A percentile compares a stretch with the other conserved stretches of the same genome.
phyloP scores from a whole-genome alignment of 805 yeast genomes.

The Debaryomyces hansenii region DNA sequence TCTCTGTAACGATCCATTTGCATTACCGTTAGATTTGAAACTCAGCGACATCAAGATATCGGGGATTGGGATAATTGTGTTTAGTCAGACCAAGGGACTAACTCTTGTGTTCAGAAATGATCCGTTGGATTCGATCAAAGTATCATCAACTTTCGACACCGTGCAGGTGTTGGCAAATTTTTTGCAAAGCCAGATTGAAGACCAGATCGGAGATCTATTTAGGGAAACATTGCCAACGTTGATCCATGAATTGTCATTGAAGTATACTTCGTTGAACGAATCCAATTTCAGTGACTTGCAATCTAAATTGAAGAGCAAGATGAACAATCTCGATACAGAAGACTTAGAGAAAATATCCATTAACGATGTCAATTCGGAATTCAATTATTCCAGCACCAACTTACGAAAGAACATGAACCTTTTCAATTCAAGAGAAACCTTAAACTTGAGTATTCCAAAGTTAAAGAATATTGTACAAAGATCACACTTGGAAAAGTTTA shows the following conservation, averaged over 20 bases:
- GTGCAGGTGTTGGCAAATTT: constrained; percentile 82
- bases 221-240: constrained; percentile 82
- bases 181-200: constrained; percentile 78
- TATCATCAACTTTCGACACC: constrained; percentile 82
- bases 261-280: constrained; percentile 32
- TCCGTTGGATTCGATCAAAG: constrained; percentile 80
- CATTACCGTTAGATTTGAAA: constrained; percentile 76
- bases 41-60: constrained; percentile 69
- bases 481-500: constrained; percentile 45
- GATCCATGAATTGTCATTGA: constrained; percentile 71
- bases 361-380: constrained; percentile 57
- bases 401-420: constrained; percentile 39
- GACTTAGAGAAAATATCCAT: constrained; percentile 38
- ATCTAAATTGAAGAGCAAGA: constrained; percentile 9
- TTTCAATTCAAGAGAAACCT: constrained; percentile 74
- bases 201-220: constrained; percentile 75
- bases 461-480: constrained; percentile 60
- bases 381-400: constrained; percentile 55
- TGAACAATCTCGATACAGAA: constrained; percentile 3
- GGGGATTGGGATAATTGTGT: constrained; percentile 84
- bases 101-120: constrained; percentile 87
- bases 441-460: constrained; percentile 64
- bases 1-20: constrained; percentile 64
- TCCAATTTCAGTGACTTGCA: constrained; percentile 12
- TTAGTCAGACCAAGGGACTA: constrained; percentile 76